These are phyloP conservation scores for Xerocomus alliaceus DNA, from an alignment of 1,284 basidiomycete genomes.

Conservation along the genomic window DNA sequence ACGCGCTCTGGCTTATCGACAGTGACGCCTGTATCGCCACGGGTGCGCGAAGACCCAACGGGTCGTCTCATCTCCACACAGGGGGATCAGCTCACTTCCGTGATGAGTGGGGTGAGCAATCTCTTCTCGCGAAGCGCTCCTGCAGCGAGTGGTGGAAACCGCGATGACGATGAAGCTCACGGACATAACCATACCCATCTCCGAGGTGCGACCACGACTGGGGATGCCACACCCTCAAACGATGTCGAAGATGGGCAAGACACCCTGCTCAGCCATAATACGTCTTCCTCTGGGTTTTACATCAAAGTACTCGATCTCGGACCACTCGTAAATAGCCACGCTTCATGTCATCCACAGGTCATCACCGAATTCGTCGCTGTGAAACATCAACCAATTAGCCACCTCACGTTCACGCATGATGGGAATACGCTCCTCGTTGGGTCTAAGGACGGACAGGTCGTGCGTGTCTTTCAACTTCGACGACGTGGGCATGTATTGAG, in stretches of 20 bases:
- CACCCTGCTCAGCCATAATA: not conserved
- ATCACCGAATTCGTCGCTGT: slow-evolving; percentile 58
- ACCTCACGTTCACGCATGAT: slow-evolving; percentile 64
- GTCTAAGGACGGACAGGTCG: slow-evolving; percentile 64
- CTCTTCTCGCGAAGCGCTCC: slow-evolving; percentile 69
- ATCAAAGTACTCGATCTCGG: slow-evolving; percentile 64
- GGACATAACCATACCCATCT: slow-evolving; percentile 9
- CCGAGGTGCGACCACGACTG: slow-evolving; percentile 16
- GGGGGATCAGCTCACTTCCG: slow-evolving; percentile 19
- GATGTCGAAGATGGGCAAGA: slow-evolving; percentile 17
- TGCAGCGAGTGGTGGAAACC: slow-evolving; percentile 43
- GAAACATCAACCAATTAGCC: slow-evolving; percentile 56
- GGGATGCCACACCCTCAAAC: slow-evolving; percentile 17
- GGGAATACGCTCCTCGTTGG: slow-evolving; percentile 66
- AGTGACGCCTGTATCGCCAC: slow-evolving; percentile 16
- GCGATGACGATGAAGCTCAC: slow-evolving; percentile 17
- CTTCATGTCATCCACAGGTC: slow-evolving; percentile 37
- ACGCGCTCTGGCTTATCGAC: slow-evolving; percentile 25
- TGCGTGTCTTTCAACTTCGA: slow-evolving; percentile 61
- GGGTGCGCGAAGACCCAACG: not conserved
- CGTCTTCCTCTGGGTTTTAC: slow-evolving; percentile 43
- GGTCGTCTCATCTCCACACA: slow-evolving; percentile 20
- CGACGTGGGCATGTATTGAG: slow-evolving; percentile 45
- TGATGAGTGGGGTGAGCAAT: slow-evolving; percentile 32
- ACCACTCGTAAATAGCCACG: slow-evolving; percentile 40